Conservation (phyloP, 1,139 yeast genomes). For the Schwanniomyces etchellsii region DNA sequence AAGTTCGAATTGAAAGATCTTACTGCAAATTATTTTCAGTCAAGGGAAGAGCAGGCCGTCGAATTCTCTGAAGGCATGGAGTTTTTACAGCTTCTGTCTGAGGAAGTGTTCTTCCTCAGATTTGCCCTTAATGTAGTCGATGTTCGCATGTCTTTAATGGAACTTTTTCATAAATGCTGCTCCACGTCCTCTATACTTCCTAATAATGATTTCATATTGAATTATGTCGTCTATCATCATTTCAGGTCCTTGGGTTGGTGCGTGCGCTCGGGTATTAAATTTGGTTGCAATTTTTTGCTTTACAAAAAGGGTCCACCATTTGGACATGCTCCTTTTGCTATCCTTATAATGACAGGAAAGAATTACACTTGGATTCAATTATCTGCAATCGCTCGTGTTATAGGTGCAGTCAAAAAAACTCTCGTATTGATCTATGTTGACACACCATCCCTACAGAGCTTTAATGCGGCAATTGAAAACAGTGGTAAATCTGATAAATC, state of each 20-base stretch:
- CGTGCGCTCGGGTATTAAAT: slow-evolving; percentile 84
- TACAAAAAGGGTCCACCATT: slow-evolving; percentile 94
- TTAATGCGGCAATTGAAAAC: slow-evolving; percentile 17
- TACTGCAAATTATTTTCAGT: slow-evolving; percentile 5
- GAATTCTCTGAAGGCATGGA: slow-evolving; percentile 42
- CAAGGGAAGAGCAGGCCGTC: slow-evolving; percentile 7
- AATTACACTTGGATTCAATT: slow-evolving; percentile 50
- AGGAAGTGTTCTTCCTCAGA: slow-evolving; percentile 66
- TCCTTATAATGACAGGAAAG: slow-evolving; percentile 39
- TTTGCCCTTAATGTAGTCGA: slow-evolving; percentile 43
- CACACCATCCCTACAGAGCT: slow-evolving; percentile 32
- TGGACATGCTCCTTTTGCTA: slow-evolving; percentile 85
- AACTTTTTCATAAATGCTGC: slow-evolving; percentile 25
- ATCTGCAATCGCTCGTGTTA: slow-evolving; percentile 69
- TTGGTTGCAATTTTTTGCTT: slow-evolving; percentile 76
- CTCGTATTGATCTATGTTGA: slow-evolving; percentile 66
- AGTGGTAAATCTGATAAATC: slow-evolving; percentile 13
- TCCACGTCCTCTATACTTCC: slow-evolving; percentile 11
- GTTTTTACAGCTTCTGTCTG: slow-evolving; percentile 65
- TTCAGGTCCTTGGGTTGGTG: slow-evolving; percentile 93
- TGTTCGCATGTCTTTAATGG: slow-evolving; percentile 13
- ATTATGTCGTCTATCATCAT: slow-evolving; percentile 79
- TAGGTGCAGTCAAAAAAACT: slow-evolving; percentile 82
- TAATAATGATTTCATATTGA: slow-evolving; percentile 38
- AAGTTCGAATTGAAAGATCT: slow-evolving; percentile 6